These are phyloP conservation scores for Mimosa bimucronata DNA, from an alignment of 306 rosid species.

Conservation along the genomic window DNA sequence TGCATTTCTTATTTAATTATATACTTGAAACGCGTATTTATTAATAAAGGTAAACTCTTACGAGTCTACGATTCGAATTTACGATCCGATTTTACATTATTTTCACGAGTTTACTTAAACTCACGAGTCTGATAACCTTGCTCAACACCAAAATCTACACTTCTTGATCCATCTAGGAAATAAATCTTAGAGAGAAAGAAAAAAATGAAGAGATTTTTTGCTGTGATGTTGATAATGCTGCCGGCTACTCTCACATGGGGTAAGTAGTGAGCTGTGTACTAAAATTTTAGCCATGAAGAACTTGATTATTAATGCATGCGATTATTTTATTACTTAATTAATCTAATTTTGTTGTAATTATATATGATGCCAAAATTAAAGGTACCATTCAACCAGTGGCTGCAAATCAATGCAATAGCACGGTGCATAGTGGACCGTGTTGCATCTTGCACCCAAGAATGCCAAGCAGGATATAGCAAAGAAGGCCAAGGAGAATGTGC, in stretches of 20 bases:
- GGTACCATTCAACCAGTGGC: not conserved
- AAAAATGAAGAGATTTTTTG: not conserved
- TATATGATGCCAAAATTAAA: not conserved
- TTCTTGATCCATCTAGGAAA: not conserved
- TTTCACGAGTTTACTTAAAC: too few relatives aligned
- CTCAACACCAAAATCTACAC: not conserved
- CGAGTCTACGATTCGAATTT: too few relatives aligned
- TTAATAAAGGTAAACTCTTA: too few relatives aligned
- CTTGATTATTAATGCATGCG: not conserved
- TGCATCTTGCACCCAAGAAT: not conserved
- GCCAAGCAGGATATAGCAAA: not conserved
- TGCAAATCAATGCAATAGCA: not conserved
- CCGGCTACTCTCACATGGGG: not conserved
- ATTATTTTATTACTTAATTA: not conserved
- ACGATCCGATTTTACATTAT: too few relatives aligned
- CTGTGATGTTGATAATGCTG: not conserved
- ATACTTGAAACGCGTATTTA: too few relatives aligned
- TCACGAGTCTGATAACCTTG: too few relatives aligned
- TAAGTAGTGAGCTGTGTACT: not conserved
- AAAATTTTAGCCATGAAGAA: too few relatives aligned
- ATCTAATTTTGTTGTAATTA: not conserved
- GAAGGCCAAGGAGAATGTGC: not conserved
- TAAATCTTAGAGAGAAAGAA: not conserved
- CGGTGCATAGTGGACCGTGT: not conserved
- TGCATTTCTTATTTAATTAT: too few relatives aligned